These are phyloP conservation scores for Lasiosphaeris hirsuta DNA, from an alignment of 495 filamentous ascomycete species.

Conservation along the genomic window DNA sequence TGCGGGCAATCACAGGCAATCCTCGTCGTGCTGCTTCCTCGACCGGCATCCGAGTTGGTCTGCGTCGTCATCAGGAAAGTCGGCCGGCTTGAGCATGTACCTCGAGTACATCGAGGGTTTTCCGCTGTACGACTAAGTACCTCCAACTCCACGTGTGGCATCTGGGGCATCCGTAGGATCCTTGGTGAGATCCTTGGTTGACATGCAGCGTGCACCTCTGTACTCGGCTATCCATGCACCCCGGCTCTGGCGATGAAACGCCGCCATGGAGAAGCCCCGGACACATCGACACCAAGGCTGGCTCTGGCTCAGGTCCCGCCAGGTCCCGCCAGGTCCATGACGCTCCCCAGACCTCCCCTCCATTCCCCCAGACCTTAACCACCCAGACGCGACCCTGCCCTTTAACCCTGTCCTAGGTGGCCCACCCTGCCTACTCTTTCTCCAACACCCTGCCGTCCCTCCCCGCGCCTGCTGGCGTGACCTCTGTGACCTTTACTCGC, in stretches of 20 bases:
- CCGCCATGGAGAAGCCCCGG: slow-evolving; percentile 8
- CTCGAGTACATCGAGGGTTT: slow-evolving; percentile 17
- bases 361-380: not conserved
- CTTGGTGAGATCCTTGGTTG: slow-evolving; percentile 16
- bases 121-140: slow-evolving; percentile 27
- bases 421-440: slow-evolving; percentile 12
- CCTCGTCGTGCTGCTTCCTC: slow-evolving; percentile 7
- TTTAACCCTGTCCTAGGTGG: no score
- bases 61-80: slow-evolving; percentile 31
- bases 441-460: slow-evolving; percentile 21
- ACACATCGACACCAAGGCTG: not conserved
- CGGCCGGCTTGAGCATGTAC: slow-evolving; percentile 16
- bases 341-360: slow-evolving; percentile 14
- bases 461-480: not conserved
- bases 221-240: slow-evolving; percentile 22
- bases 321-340: slow-evolving; percentile 1
- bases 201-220: slow-evolving; percentile 18
- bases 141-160: slow-evolving; percentile 22
- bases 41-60: slow-evolving; percentile 22
- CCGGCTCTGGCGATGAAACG: slow-evolving; percentile 32
- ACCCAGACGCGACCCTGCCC: no score
- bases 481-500: slow-evolving; percentile 25
- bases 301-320: not conserved
- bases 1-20: slow-evolving; percentile 16
- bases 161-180: slow-evolving; percentile 22